A percentile compares a stretch with the other conserved stretches of the same genome.
These are phyloP conservation scores for Penicillium freii DNA, from an alignment of 2,329 filamentous ascomycete genomes.

Conservation along the genomic window DNA sequence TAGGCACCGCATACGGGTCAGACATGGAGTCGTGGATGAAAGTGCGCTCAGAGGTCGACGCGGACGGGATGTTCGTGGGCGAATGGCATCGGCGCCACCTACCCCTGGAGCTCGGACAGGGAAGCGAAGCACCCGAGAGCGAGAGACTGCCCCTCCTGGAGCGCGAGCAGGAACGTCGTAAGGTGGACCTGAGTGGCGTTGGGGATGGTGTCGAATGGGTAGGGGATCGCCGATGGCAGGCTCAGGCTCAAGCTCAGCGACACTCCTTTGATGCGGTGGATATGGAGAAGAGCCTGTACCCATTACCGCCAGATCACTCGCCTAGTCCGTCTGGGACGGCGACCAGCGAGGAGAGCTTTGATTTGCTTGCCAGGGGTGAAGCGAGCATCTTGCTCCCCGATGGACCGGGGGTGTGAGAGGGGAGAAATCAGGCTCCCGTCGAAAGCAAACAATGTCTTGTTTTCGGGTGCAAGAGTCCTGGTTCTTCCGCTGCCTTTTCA, in stretches of 20 bases:
- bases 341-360: conserved; percentile 50
- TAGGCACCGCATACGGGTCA: conserved; percentile 68
- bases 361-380: conserved; percentile 45
- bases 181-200: conserved; percentile 25
- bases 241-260: conserved; percentile 1
- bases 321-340: conserved; percentile 41
- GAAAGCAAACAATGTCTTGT: conserved; percentile 5
- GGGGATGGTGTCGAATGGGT: conserved; percentile 46
- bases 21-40: conserved; percentile 65
- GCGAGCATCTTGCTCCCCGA: conserved; percentile 42
- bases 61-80: conserved; percentile 82
- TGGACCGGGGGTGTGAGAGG: conserved; percentile 1
- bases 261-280: not conserved
- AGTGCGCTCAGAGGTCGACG: conserved; percentile 69
- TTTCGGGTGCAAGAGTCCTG: conserved; percentile 8
- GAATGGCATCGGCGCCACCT: conserved; percentile 81
- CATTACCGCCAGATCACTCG: conserved; percentile 13
- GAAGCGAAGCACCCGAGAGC: conserved; percentile 14
- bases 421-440: conserved; percentile 10
- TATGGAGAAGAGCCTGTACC: conserved; percentile 7
- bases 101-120: conserved; percentile 33
- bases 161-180: conserved; percentile 39
- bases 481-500: not conserved
- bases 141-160: conserved; percentile 43
- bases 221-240: conserved; percentile 36